These are phyloP conservation scores for Neofusicoccum cordaticola DNA, from an alignment of 2,329 filamentous ascomycete species.

Conservation along the genomic window DNA sequence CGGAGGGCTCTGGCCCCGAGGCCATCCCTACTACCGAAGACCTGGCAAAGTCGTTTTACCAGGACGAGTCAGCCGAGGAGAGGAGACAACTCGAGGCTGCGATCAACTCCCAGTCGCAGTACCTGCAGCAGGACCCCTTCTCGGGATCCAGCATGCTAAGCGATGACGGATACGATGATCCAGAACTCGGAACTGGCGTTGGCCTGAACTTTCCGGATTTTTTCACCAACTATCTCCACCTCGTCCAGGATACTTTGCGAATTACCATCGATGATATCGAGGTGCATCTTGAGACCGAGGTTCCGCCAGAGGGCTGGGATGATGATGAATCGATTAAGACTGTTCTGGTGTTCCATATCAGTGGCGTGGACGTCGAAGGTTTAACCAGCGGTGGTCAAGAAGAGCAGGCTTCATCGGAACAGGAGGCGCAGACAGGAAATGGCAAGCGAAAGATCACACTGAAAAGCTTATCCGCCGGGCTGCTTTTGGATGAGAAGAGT, in stretches of 20 bases:
- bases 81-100: conserved; percentile 67
- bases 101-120: conserved; percentile 60
- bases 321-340: conserved; percentile 51
- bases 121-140: conserved; percentile 50
- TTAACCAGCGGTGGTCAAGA: conserved; percentile 38
- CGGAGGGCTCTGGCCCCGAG: conserved; percentile 24
- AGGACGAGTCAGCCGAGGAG: conserved; percentile 65
- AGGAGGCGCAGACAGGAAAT: conserved; percentile 44
- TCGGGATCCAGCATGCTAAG: conserved; percentile 52
- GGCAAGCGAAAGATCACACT: conserved; percentile 65
- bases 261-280: conserved; percentile 64
- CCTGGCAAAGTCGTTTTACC: conserved; percentile 74
- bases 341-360: conserved; percentile 52
- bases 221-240: conserved; percentile 69
- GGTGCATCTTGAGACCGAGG: conserved; percentile 61
- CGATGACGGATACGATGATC: conserved; percentile 39
- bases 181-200: conserved; percentile 13
- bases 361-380: conserved; percentile 65
- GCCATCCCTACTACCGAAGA: conserved; percentile 66
- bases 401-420: conserved; percentile 18
- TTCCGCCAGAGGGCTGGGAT: conserved; percentile 49
- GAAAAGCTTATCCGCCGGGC: conserved; percentile 60
- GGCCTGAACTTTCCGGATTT: conserved; percentile 67
- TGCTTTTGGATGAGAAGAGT: conserved; percentile 31
- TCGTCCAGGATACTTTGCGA: conserved; percentile 69